Conservation (phyloP, 179 eudicot species). For the Vitellaria paradoxa region DNA sequence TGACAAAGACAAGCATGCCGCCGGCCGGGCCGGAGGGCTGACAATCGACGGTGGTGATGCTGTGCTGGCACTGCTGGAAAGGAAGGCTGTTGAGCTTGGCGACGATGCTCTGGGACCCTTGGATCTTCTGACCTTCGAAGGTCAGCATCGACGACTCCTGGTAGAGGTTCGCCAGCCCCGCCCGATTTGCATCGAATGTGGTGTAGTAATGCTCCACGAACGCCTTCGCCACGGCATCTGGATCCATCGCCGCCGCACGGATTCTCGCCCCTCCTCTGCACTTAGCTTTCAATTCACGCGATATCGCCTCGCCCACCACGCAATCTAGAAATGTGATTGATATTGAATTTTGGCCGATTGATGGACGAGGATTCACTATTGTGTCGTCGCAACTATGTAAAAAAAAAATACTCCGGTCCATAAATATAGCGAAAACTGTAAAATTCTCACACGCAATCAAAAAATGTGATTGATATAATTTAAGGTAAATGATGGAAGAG, state of each 20-base stretch:
- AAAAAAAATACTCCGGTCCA: too few species aligned
- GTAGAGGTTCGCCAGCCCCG: constrained; percentile 47
- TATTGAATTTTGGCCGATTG: background rate
- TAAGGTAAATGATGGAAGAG: too few species aligned
- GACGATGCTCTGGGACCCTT: constrained; percentile 54
- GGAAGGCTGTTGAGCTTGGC: constrained; percentile 63
- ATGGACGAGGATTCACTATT: too few species aligned
- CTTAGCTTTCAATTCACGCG: background rate
- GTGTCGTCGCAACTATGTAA: too few species aligned
- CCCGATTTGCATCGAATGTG: constrained; percentile 64
- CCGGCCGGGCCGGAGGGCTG: constrained; percentile 70
- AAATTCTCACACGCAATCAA: too few species aligned
- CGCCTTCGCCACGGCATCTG: constrained; percentile 67
- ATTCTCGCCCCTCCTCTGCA: background rate
- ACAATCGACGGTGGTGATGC: constrained; percentile 67
- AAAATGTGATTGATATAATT: too few species aligned
- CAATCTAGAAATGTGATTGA: background rate
- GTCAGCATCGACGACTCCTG: constrained; percentile 71
- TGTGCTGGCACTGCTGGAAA: constrained; percentile 74
- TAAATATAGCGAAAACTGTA: too few species aligned
- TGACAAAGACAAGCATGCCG: constrained; percentile 55
- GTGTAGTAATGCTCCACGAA: constrained; percentile 87
- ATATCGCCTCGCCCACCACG: too few species aligned
- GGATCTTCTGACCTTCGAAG: constrained; percentile 71
- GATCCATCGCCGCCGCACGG: constrained; percentile 44